phyloP scores from a whole-genome alignment of 2,329 filamentous ascomycete species.

The Penicillium fuscoglaucum region DNA sequence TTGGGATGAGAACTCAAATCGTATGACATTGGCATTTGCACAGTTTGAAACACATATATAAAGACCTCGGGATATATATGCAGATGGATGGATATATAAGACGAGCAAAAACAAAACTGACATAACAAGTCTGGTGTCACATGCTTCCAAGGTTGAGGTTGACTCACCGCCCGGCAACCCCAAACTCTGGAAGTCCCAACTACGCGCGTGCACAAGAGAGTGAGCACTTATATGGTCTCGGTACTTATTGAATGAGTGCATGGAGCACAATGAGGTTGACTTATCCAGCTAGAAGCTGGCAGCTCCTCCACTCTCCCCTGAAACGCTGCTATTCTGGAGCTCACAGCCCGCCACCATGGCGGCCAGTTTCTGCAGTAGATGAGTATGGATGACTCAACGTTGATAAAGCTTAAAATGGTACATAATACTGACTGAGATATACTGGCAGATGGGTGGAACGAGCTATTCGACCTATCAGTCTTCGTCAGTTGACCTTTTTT shows the following conservation, averaged over 20 bases:
- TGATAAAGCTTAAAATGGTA: slow-evolving; percentile 1
- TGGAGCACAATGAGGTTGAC: slow-evolving; percentile 40
- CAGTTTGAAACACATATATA: background rate
- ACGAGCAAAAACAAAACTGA: background rate
- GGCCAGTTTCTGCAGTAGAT: slow-evolving; percentile 60
- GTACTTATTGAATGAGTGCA: slow-evolving; percentile 20
- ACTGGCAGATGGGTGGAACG: slow-evolving; percentile 79
- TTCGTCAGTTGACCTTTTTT: slow-evolving; percentile 96
- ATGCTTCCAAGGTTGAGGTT: slow-evolving; percentile 1
- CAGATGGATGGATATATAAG: background rate
- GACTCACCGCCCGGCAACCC: slow-evolving; percentile 14
- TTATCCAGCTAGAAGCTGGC: slow-evolving; percentile 38
- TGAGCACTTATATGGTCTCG: background rate
- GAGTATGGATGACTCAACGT: slow-evolving; percentile 48
- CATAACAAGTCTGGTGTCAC: slow-evolving; percentile 3
- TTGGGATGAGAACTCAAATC: background rate
- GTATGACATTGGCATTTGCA: background rate
- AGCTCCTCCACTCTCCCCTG: slow-evolving; percentile 25
- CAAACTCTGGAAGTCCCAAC: slow-evolving; percentile 3
- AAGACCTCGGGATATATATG: background rate
- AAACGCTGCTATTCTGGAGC: slow-evolving; percentile 30
- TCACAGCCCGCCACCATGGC: slow-evolving; percentile 54
- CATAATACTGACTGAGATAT: slow-evolving; percentile 16
- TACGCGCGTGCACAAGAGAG: background rate
- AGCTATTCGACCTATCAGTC: slow-evolving; percentile 90